Evolutionary conservation across 768 basidiomycete genomes (phyloP).

Genomic region (Serendipita vermifera): DNA sequence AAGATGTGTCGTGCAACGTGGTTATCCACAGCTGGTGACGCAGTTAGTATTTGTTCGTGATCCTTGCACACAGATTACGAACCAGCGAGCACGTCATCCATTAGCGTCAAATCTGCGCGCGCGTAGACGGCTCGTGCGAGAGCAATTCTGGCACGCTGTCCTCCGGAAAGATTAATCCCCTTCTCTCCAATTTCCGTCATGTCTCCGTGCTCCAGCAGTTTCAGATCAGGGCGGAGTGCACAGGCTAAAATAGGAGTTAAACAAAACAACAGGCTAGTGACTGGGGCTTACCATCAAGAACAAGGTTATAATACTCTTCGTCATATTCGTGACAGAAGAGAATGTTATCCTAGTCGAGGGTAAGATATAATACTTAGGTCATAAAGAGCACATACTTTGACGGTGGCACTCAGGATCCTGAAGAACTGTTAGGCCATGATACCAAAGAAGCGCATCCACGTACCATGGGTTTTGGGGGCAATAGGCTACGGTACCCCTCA

Average conservation of each 20-base stretch:
- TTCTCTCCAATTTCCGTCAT: constrained; percentile 78
- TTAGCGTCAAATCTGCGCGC: constrained; percentile 73
- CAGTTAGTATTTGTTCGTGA: constrained; percentile 30
- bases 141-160: constrained; percentile 70
- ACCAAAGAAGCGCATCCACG: constrained; percentile 13
- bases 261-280: background rate
- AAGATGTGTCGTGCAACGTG: constrained; percentile 82
- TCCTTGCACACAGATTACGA: constrained; percentile 23
- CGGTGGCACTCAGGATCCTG: constrained; percentile 74
- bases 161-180: constrained; percentile 67
- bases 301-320: constrained; percentile 66
- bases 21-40: constrained; percentile 54
- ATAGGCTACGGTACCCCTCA: constrained; percentile 65
- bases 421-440: background rate
- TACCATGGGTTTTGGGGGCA: constrained; percentile 82
- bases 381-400: no score
- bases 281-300: constrained; percentile 50
- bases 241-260: constrained; percentile 44
- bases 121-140: constrained; percentile 86
- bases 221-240: constrained; percentile 70
- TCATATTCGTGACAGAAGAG: constrained; percentile 84
- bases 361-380: no score
- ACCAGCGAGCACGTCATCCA: constrained; percentile 78
- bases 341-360: constrained; percentile 54
- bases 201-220: constrained; percentile 68